Conservation (phyloP, 1,284 basidiomycete species). For the Somion occarium region DNA sequence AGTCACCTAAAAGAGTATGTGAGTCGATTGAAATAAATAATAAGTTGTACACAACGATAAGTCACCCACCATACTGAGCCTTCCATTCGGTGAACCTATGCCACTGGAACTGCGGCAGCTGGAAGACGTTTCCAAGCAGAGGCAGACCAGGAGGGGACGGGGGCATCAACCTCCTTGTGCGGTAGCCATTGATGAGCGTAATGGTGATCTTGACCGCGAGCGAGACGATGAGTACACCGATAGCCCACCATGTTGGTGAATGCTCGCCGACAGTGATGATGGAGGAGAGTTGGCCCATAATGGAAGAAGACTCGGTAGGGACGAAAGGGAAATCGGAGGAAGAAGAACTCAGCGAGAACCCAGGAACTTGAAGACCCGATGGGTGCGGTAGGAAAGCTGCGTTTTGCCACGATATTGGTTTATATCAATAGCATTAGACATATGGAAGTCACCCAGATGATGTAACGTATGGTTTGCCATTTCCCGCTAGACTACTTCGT, state of each 20-base stretch:
- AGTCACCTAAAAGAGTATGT: background rate
- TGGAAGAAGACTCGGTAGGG: no score
- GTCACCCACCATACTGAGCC: background rate
- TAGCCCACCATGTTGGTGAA: background rate
- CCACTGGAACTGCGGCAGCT: conserved; percentile 3
- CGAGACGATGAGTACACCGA: background rate
- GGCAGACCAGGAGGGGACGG: conserved; percentile 4
- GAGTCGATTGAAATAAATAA: background rate
- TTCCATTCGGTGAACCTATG: conserved; percentile 4
- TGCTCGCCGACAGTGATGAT: background rate
- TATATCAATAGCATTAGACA: no score
- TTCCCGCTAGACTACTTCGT: no score
- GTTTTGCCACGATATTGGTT: no score
- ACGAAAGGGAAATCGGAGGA: no score
- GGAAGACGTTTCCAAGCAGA: conserved; percentile 3
- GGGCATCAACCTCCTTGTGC: background rate
- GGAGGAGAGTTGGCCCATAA: background rate
- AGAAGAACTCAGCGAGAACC: no score
- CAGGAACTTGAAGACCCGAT: no score
- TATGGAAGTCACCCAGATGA: no score
- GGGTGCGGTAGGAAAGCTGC: no score
- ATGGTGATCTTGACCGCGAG: background rate
- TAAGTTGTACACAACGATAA: background rate
- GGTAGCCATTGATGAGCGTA: background rate
- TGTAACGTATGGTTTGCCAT: no score